Conservation (phyloP, 192 early-diverging fungal species). For the Backusella morwellensis region DNA sequence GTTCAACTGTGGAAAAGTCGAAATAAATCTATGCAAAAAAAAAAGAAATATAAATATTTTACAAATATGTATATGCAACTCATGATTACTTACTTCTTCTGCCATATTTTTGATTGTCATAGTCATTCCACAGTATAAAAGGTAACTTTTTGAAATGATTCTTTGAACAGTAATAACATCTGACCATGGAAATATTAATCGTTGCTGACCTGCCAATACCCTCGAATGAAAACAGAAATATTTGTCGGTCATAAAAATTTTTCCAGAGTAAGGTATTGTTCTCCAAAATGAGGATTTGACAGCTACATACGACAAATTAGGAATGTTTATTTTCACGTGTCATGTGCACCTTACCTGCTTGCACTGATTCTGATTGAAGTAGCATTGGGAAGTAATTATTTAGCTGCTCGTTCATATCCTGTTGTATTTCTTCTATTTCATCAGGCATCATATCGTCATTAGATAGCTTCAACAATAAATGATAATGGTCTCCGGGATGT, state of each 20-base stretch:
- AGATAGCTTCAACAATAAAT: neutral
- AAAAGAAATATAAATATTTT: neutral
- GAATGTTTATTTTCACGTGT: neutral
- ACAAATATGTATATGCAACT: too few species aligned
- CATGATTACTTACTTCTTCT: conserved; percentile 34
- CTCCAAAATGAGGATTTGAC: conserved; percentile 39
- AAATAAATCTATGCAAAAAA: conserved; percentile 42
- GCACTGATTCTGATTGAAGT: conserved; percentile 45
- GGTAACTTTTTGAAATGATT: conserved; percentile 33
- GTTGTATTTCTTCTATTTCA: conserved; percentile 11
- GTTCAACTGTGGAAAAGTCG: conserved; percentile 49
- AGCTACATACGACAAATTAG: conserved; percentile 23
- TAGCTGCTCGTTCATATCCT: conserved; percentile 36
- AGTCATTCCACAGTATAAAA: conserved; percentile 42
- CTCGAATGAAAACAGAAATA: conserved; percentile 62
- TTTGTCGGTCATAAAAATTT: conserved; percentile 59
- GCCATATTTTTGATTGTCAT: conserved; percentile 40
- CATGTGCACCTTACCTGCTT: conserved; percentile 35
- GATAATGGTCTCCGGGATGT: neutral
- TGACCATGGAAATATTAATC: conserved; percentile 53
- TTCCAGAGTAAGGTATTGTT: conserved; percentile 53
- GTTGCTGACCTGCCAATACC: conserved; percentile 43
- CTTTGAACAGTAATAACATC: conserved; percentile 45
- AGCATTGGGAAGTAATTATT: conserved; percentile 45
- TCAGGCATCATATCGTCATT: neutral